Percentiles rank a stretch among this genome's conserved stretches.
Conservation (phyloP, 108 stramenopile genomes). For the Pseudonitzschia delicatissima region DNA sequence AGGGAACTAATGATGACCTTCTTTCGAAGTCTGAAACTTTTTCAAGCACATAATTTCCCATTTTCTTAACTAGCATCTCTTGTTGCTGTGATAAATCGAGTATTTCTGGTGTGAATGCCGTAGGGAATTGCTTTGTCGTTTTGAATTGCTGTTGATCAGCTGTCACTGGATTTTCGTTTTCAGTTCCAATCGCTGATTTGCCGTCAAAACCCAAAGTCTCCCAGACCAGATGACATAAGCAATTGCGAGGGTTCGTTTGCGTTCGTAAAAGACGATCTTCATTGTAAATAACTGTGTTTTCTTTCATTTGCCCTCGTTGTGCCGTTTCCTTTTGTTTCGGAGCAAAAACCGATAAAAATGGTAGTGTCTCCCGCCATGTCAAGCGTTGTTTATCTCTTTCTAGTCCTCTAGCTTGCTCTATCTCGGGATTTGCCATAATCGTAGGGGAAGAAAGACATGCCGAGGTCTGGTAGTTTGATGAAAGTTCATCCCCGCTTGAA, state of each 20-base stretch:
- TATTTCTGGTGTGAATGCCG: conserved; percentile 21
- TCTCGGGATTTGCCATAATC: neutral
- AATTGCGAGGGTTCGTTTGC: neutral
- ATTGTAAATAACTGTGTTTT: neutral
- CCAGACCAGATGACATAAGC: conserved; percentile 10
- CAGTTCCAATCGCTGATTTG: neutral
- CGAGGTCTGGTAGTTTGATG: too few species aligned
- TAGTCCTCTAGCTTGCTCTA: neutral
- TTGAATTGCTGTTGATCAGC: neutral
- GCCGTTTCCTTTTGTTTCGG: neutral
- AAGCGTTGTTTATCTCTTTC: neutral
- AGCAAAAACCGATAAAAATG: neutral
- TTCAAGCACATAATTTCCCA: conserved; percentile 11
- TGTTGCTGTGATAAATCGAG: neutral
- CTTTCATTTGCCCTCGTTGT: neutral
- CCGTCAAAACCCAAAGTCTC: conserved; percentile 6
- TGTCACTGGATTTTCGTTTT: neutral
- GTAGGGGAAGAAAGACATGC: neutral
- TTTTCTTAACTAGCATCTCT: neutral
- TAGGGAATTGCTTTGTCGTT: neutral
- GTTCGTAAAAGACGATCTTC: neutral
- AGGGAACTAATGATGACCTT: conserved; percentile 21
- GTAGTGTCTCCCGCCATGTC: neutral
- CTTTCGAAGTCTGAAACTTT: conserved; percentile 14
- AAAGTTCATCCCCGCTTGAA: neutral